Evolutionary conservation across 495 filamentous ascomycete genomes (phyloP), one percentile per base, ranked within the genome.

Genomic region (Penicillium coprophilum): DNA sequence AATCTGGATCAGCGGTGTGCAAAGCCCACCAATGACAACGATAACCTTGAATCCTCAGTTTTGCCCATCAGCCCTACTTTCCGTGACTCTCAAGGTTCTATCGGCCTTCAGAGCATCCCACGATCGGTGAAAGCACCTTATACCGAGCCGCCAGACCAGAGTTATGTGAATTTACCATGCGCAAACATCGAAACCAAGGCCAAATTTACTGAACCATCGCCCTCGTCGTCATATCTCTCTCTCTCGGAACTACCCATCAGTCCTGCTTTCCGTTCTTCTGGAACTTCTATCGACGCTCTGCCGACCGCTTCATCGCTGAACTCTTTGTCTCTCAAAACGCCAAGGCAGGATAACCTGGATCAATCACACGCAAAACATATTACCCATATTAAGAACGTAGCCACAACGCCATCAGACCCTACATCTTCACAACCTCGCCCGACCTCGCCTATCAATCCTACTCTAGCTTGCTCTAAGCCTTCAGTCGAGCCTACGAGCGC

Each of bases 371-470:
- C 21, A 40, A 19, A 28, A 4, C n/a, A 36, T 19, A 9, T 23
- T 31, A 36, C 32, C 13, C n/a, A 36, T 27, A 36, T 13, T 6
- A 46, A 36, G 4, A 30, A 12, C n/a, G 38, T 13, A 4, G 28
- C 44, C 41, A 19, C 52, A 28, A 20, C 46, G 21, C 49, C 46
- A 6, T 58, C 61, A 15, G 56, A 46, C 20, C 56, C 59, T 19
- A 55, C 63, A 21, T 56, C 60, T 13, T 66, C 59, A 11, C 59
- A 28, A 45, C 52, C 10, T 59, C 41, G 6, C 47, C 59, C 60
- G 6, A 27, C 17, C 31, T 32, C 64, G 1, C 58, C 64, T 20
- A 62, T 64, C n/a, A 73, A 74, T 23, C 73, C 73, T 32, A 71
- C 70, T 12, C 23, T 64, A 10, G 53, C 34, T 44, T 21, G 41